These are phyloP conservation scores for Boletus hoseneyae DNA, from an alignment of 1,284 basidiomycete species.

Conservation along the genomic window DNA sequence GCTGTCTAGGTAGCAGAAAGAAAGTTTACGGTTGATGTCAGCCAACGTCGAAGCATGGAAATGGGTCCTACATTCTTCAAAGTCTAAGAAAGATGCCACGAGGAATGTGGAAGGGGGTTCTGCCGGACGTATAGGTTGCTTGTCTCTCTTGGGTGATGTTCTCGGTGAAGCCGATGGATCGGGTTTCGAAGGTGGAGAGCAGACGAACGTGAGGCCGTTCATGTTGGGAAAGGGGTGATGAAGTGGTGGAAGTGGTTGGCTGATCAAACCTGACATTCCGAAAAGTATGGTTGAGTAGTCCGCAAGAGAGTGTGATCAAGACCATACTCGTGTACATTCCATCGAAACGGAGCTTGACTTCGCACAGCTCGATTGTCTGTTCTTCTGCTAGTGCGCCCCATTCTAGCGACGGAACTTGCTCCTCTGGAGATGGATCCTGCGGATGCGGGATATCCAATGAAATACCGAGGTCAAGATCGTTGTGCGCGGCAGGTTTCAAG, in stretches of 20 bases:
- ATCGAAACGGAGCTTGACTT: slow-evolving; percentile 52
- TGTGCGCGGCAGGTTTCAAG: slow-evolving; percentile 32
- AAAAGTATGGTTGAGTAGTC: slow-evolving; percentile 12
- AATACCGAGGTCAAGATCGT: slow-evolving; percentile 45
- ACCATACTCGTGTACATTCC: slow-evolving; percentile 41
- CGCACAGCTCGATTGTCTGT: slow-evolving; percentile 55
- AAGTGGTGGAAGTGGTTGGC: slow-evolving; percentile 46
- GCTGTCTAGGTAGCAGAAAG: slow-evolving; percentile 36
- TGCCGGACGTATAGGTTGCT: slow-evolving; percentile 22
- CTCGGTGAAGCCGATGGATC: slow-evolving; percentile 29
- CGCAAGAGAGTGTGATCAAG: not conserved
- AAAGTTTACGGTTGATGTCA: not conserved
- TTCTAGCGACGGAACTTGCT: slow-evolving; percentile 38
- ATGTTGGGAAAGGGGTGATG: slow-evolving; percentile 37
- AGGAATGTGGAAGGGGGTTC: slow-evolving; percentile 44
- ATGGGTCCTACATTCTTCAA: slow-evolving; percentile 52
- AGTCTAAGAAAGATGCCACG: slow-evolving; percentile 52
- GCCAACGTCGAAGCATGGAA: not conserved
- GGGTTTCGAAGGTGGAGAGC: slow-evolving; percentile 34
- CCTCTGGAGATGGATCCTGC: slow-evolving; percentile 23
- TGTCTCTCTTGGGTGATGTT: slow-evolving; percentile 32
- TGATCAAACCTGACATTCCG: slow-evolving; percentile 36
- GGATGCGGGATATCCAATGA: slow-evolving; percentile 37
- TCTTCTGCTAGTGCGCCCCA: slow-evolving; percentile 67
- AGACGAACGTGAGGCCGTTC: slow-evolving; percentile 46